Conservation (phyloP, 2,329 filamentous ascomycete species). For the Davidsoniella eucalypti region DNA sequence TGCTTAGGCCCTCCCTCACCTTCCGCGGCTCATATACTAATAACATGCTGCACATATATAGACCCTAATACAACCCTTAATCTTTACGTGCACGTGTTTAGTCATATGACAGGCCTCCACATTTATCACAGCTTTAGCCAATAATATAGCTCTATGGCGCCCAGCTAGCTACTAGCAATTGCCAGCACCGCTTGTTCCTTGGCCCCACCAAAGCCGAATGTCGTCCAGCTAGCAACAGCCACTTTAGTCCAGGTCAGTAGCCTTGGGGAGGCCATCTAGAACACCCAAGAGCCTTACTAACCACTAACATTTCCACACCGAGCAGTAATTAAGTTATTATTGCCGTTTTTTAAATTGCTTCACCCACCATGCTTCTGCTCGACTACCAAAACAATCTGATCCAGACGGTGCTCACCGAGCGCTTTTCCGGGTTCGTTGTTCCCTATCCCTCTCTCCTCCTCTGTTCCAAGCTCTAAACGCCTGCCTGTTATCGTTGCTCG, state of each 20-base stretch:
- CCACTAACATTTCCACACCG: background rate
- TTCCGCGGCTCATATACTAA: background rate
- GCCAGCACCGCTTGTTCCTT: constrained; percentile 7
- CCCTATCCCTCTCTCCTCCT: background rate
- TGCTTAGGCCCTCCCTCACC: too few species aligned
- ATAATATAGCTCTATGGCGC: constrained; percentile 5
- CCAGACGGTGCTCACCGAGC: constrained; percentile 85
- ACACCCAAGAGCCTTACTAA: constrained; percentile 8
- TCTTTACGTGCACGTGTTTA: background rate
- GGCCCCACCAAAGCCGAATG: constrained; percentile 8
- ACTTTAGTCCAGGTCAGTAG: constrained; percentile 7
- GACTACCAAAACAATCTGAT: constrained; percentile 99
- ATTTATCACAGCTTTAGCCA: constrained; percentile 1
- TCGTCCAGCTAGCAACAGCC: constrained; percentile 3
- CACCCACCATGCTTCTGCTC: constrained; percentile 59
- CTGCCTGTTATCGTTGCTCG: constrained; percentile 10
- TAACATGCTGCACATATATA: background rate
- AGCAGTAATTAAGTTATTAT: background rate
- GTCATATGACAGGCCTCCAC: constrained; percentile 1
- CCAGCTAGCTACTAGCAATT: background rate
- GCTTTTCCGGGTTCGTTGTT: constrained; percentile 58
- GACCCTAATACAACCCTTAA: background rate
- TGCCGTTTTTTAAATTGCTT: background rate
- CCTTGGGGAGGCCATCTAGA: constrained; percentile 1
- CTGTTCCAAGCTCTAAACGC: background rate